Evolutionary conservation across 2,329 filamentous ascomycete genomes (phyloP), one percentile per base, ranked within the genome.

Genomic region (Colletotrichum camelliae): DNA sequence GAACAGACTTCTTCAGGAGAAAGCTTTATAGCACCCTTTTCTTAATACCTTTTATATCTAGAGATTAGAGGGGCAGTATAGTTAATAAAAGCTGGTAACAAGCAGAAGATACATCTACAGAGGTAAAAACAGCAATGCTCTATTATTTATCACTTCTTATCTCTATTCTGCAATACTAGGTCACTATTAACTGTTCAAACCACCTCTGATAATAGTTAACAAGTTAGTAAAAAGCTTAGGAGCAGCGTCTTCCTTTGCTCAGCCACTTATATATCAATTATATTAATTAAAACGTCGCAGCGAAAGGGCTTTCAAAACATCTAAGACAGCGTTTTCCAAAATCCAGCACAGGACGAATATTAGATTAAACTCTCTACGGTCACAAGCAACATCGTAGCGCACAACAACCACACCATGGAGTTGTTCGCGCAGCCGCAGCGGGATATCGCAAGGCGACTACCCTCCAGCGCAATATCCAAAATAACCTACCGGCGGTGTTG

Each of bases 141-240:
- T 57, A 18, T 2, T 21, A 57, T 21, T 27, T 57, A 8, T 2
- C 52, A 27, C 21, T 57, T 57, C 1, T 57, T 15, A 27, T 57
- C 1, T 27, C 0, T 15, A 57, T 0, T 7, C 52, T 57, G 0
- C 0, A 1, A 57, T 57, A 0, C 52, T 57, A 21, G 1, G 52
- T 57, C 10, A 57, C 18, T 5, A 0, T 27, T 0, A 21, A 27
- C 2, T 21, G 21, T 57, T 57, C 21, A 21, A 57, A 4, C 52
- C 15, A 57, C 52, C 52, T 27, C 52, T 57, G 21, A 13, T 15
- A 0, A 27, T 57, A 16, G 52, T 0, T 57, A 21, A 57, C 4
- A 57, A 57, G 52, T 57, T 15, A 57, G 52, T 27, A 10, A 57
- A 57, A 57, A 10, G 21, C 52, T 7, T 57, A 9, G 52, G 52